Evolutionary conservation across 768 basidiomycete species (phyloP).

Genomic region (Lentinula lateritia): DNA sequence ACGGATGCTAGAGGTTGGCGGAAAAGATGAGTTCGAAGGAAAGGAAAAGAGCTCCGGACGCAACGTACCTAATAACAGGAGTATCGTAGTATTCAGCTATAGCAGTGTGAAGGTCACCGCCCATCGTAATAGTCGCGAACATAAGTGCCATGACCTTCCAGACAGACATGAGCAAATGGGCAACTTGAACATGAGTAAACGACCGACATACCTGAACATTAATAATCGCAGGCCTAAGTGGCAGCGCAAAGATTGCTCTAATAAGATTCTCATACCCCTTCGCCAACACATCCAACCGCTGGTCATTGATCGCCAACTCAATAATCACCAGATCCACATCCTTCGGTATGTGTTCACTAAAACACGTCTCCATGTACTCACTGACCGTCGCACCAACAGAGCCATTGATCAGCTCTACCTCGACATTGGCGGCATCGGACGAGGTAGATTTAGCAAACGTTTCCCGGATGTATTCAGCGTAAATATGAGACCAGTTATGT

Average conservation of each 20-base stretch:
- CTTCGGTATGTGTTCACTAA: background rate
- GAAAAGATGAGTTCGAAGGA: background rate
- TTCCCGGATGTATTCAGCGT: constrained; percentile 3
- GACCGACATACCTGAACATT: background rate
- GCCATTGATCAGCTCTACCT: constrained; percentile 1
- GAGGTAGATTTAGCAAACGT: background rate
- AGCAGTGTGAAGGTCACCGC: constrained; percentile 1
- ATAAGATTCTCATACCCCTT: constrained; percentile 1
- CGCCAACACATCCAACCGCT: background rate
- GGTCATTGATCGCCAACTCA: constrained; percentile 1
- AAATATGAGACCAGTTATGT: background rate
- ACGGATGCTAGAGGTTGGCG: background rate
- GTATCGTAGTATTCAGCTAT: constrained; percentile 3
- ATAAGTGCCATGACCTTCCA: background rate
- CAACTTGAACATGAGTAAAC: background rate
- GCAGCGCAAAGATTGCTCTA: background rate
- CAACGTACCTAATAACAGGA: background rate
- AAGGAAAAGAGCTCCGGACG: background rate
- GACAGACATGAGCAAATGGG: no score
- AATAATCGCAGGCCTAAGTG: background rate
- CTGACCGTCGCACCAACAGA: background rate
- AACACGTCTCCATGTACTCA: constrained; percentile 5
- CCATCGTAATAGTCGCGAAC: constrained; percentile 1
- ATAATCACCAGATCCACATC: constrained; percentile 4
- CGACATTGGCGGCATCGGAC: background rate